These are phyloP conservation scores for Mucor velutinosus DNA, from an alignment of 371 early-diverging fungal species.

Conservation along the genomic window DNA sequence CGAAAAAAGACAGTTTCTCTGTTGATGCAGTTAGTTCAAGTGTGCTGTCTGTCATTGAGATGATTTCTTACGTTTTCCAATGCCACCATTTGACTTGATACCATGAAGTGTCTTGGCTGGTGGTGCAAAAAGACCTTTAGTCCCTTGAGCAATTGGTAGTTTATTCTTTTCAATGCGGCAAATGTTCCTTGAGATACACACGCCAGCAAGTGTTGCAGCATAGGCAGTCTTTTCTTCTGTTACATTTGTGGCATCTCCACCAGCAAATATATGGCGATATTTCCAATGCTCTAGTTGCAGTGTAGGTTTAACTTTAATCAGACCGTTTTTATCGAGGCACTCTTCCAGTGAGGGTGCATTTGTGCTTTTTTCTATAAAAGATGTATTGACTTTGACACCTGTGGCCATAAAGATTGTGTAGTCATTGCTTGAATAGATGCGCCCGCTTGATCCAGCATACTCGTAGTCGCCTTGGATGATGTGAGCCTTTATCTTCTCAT, in stretches of 20 bases:
- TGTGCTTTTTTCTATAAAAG: conserved; percentile 23
- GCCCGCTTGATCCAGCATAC: conserved; percentile 34
- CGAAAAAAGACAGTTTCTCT: conserved; percentile 28
- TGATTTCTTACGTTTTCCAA: conserved; percentile 45
- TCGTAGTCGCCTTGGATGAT: conserved; percentile 15
- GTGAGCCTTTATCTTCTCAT: conserved; percentile 51
- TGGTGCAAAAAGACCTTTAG: conserved; percentile 40
- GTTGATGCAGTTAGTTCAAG: background rate
- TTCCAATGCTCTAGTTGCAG: conserved; percentile 62
- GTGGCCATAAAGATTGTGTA: conserved; percentile 48
- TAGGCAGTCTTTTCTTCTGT: conserved; percentile 66
- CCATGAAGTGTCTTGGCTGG: conserved; percentile 44
- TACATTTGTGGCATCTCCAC: conserved; percentile 68
- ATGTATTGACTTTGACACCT: conserved; percentile 40
- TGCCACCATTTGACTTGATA: conserved; percentile 43
- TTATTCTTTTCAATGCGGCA: conserved; percentile 52
- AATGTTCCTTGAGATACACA: conserved; percentile 54
- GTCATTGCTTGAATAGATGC: conserved; percentile 26
- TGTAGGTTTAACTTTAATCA: conserved; percentile 60
- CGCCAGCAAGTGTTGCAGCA: conserved; percentile 58
- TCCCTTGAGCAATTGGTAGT: conserved; percentile 40
- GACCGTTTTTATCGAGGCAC: conserved; percentile 36
- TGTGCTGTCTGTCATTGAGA: background rate
- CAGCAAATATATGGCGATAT: conserved; percentile 66
- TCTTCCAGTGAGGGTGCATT: conserved; percentile 26